Evolutionary conservation across 768 basidiomycete genomes (phyloP).

Genomic region (Leccinum ochraceum): DNA sequence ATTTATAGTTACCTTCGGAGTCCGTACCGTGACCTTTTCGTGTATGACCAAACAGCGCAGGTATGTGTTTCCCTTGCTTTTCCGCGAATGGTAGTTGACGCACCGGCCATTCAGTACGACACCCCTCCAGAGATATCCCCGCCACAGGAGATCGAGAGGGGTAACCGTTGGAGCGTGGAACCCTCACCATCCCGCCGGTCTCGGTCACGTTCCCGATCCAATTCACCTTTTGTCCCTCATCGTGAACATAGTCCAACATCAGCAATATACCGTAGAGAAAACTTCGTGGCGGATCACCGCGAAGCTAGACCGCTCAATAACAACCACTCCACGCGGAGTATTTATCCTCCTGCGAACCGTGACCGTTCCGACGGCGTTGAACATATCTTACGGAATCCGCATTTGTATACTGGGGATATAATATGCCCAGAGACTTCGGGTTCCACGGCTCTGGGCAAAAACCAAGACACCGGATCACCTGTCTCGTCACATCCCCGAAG

Average conservation of each 20-base stretch:
- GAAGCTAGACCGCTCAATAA: slow-evolving; percentile 4
- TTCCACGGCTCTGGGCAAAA: background rate
- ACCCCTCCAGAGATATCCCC: slow-evolving; percentile 43
- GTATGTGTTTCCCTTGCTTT: slow-evolving; percentile 39
- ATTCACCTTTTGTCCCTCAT: slow-evolving; percentile 10
- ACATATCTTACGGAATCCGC: slow-evolving; percentile 1
- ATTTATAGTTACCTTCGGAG: too few species aligned
- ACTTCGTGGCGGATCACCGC: slow-evolving; percentile 7
- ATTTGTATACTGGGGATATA: background rate
- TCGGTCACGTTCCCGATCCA: slow-evolving; percentile 30
- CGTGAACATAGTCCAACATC: slow-evolving; percentile 5
- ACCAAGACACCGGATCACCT: background rate
- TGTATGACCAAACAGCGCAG: slow-evolving; percentile 83
- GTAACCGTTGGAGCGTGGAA: slow-evolving; percentile 30
- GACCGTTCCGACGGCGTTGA: background rate
- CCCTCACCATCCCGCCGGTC: slow-evolving; percentile 25
- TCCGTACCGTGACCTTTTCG: slow-evolving; percentile 80
- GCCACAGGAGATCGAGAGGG: slow-evolving; percentile 27
- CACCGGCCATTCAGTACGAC: slow-evolving; percentile 54
- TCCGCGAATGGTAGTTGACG: slow-evolving; percentile 8
- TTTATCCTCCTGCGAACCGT: slow-evolving; percentile 1
- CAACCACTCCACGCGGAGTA: slow-evolving; percentile 6
- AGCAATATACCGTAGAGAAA: slow-evolving; percentile 3
- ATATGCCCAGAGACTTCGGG: background rate
- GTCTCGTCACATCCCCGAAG: background rate